These are phyloP conservation scores for Singerocomus inundabilis DNA, from an alignment of 1,284 basidiomycete species.

Conservation along the genomic window DNA sequence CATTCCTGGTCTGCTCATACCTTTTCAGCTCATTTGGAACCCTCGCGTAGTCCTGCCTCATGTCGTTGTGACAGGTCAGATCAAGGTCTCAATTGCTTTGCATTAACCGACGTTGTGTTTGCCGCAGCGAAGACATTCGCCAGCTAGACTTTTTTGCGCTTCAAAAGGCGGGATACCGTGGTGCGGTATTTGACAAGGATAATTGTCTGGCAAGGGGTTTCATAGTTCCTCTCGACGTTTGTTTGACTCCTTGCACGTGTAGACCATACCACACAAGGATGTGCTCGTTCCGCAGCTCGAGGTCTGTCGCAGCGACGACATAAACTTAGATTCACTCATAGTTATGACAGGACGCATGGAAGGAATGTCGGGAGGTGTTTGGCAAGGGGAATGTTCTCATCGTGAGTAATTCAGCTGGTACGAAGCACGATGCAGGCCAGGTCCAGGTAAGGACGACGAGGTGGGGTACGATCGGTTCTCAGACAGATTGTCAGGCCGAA, in stretches of 20 bases:
- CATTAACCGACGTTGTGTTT: constrained; percentile 14
- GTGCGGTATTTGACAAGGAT: constrained; percentile 95
- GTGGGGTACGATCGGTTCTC: neutral
- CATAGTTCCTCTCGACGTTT: neutral
- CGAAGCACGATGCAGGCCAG: constrained; percentile 71
- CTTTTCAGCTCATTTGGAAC: constrained; percentile 71
- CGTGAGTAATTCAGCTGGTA: constrained; percentile 94
- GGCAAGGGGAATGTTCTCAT: constrained; percentile 81
- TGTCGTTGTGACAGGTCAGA: constrained; percentile 69
- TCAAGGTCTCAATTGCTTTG: neutral
- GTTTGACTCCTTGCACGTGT: neutral
- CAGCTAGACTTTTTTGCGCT: constrained; percentile 84
- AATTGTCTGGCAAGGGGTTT: constrained; percentile 78
- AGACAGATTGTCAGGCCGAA: constrained; percentile 62
- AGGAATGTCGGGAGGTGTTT: constrained; percentile 69
- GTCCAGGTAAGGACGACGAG: constrained; percentile 63
- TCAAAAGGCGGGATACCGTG: constrained; percentile 75
- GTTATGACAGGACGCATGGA: constrained; percentile 68
- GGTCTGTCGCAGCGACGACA: constrained; percentile 38
- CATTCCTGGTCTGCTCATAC: constrained; percentile 72
- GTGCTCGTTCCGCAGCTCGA: constrained; percentile 69
- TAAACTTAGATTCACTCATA: constrained; percentile 7
- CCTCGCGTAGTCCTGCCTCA: constrained; percentile 76
- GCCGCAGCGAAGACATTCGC: constrained; percentile 73
- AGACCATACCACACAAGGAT: constrained; percentile 80